Base-by-base conservation (phyloP, 176 grass and related monocot species). In the Rhynchospora breviuscula region DNA sequence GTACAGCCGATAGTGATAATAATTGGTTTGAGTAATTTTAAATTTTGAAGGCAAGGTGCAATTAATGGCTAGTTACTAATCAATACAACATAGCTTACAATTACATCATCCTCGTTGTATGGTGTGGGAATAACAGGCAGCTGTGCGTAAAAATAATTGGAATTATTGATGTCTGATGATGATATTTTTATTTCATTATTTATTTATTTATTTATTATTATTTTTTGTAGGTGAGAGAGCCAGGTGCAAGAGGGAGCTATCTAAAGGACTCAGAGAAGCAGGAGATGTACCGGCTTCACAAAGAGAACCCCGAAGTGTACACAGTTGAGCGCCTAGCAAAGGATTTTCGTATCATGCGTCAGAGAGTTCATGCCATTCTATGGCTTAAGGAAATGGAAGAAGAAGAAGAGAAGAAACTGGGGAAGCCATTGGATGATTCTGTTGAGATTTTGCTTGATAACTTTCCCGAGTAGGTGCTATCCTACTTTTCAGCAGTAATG, bases 321-420 rank as follows among this genome's bases (percentile, higher is more conserved):
- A 93, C 89, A 26, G 91, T 99, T 31, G 96, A 99, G 83, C 89
- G 88, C 53, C 89, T 99, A n/a, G 93, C 96, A 59, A 95, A 95
- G 89, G 96, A 99, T 86, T 94, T 85, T 78, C 86, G 93, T 68
- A 85, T 96, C 63, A 99, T 96, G 93, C 91, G 93, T 64, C 97
- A 99, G 91, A 89, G 97, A 51, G 97, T 99, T 29, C 93, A 99
- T 69, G 97, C 93, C 44, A 93, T 96, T 79, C 91, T 99, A 0
- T 96, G 97, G 97, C 90, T 99, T 80, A 99, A 93, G 83, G 88
- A 92, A 78, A 92, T 96, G 93, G 97, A 99, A 43, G 93, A 95
- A 82, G 92, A 98, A 64, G 93, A 99, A 80, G 96, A 95, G 88
- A 93, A 83, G 88, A 99, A 93, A 90, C 81, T 61, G 31, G 93